Percentiles rank a stretch among this genome's conserved stretches.
phyloP scores from a whole-genome alignment of 73 alveolate species.

The Stentor coeruleus region DNA sequence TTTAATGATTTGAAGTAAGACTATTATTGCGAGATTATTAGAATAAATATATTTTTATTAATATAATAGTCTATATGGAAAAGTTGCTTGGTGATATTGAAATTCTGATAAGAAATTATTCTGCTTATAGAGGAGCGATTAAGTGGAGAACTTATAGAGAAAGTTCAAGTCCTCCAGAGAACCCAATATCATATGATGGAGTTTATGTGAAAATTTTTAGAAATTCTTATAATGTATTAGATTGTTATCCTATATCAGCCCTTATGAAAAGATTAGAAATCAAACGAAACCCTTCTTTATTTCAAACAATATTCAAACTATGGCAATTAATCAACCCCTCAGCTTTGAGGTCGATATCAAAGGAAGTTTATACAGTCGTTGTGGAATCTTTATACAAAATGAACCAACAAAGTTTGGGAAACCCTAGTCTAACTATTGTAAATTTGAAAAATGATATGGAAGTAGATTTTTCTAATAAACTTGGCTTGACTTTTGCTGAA shows the following conservation, averaged over 20 bases:
- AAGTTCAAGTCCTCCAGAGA: background rate
- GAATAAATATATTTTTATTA: too few species aligned
- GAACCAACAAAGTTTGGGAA: background rate
- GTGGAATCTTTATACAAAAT: background rate
- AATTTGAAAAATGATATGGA: background rate
- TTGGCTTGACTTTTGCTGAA: background rate
- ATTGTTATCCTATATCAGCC: background rate
- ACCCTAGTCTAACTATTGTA: background rate
- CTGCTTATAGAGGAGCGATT: background rate
- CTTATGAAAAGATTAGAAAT: background rate
- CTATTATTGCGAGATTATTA: too few species aligned
- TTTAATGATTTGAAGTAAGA: too few species aligned
- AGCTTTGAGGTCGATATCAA: background rate
- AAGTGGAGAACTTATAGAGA: background rate
- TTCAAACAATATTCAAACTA: background rate
- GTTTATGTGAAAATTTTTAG: background rate
- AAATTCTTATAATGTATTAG: background rate
- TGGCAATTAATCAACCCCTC: background rate
- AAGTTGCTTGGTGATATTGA: background rate
- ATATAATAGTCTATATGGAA: too few species aligned
- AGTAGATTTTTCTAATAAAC: background rate
- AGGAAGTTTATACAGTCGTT: background rate
- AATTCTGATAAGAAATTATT: background rate
- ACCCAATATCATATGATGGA: background rate
- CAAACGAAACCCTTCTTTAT: background rate